Evolutionary conservation across 441 rosid genomes (phyloP), one percentile per base, ranked within the genome.

Genomic region (Erodium texanum): DNA sequence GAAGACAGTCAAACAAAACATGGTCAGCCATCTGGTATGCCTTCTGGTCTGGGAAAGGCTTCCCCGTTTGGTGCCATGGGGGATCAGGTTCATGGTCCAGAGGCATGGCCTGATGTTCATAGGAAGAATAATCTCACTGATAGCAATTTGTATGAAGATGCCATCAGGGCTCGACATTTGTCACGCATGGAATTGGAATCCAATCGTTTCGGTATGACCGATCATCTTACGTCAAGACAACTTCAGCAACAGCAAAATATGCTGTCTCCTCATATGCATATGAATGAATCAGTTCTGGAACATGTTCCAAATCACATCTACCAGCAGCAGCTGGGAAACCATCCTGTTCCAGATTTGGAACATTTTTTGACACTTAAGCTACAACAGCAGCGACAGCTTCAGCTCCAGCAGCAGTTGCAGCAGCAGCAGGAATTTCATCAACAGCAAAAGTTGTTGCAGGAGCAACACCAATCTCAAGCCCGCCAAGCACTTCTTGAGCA

Each of bases 121-220:
- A 67, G 85, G 65, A 82, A 80, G 79, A 85, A 83, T 70, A 66
- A 77, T 43, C 65, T 24, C 19, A 19, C 65, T 62, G 65, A 80
- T 38, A 75, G 81, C 24, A 52, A 81, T 70, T 73, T 70, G 82
- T 72, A 75, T 76, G 81, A 82, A 79, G 52, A 87, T 82, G 73
- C 50, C 83, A 32, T 81, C 74, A 76, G 82, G 81, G 83, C 82
- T 70, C 83, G 66, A 64, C 87, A 70, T 43, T 66, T 80, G 64
- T 65, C 86, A 22, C 92, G 63, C 65, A 71, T 82, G 75, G 97
- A 82, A 62, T 85, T 75, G 75, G 92, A 76, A 23, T 67, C 83
- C 65, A 80, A 81, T 66, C 80, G 70, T 72, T 77, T 85, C 75
- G 88, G 78, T 69, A 74, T 77, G 68, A 80, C 80, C 18, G 90